phyloP scores from a whole-genome alignment of 306 rosid species.

The Pyrus communis region DNA sequence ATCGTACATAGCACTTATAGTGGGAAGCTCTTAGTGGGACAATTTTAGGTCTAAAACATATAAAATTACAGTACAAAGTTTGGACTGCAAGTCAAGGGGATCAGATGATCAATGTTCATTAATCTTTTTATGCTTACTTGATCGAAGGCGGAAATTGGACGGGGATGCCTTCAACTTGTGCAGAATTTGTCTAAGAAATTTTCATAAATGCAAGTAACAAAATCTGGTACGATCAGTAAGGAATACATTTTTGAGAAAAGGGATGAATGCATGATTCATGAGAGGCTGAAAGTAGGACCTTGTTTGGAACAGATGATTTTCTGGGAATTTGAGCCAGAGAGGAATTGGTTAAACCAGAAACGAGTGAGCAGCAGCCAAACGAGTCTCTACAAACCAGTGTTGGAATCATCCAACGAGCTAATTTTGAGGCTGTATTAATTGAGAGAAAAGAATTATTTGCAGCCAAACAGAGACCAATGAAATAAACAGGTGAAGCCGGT shows the following conservation, averaged over 20 bases:
- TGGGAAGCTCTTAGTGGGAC: not conserved
- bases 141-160: conserved; percentile 25
- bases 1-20: not conserved
- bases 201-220: not conserved
- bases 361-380: too few relatives aligned
- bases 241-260: not conserved
- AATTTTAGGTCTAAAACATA: not conserved
- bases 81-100: not conserved
- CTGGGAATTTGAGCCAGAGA: not conserved
- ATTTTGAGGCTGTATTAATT: conserved; percentile 36
- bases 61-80: too few relatives aligned
- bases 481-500: not conserved
- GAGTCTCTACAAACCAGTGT: conserved; percentile 12
- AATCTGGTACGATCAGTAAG: not conserved
- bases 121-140: conserved; percentile 29
- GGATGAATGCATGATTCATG: too few relatives aligned
- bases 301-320: conserved; percentile 16
- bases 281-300: conserved; percentile 29
- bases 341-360: too few relatives aligned
- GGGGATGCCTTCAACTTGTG: conserved; percentile 19
- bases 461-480: not conserved
- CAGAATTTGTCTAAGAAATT: conserved; percentile 23
- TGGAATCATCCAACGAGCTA: conserved; percentile 26
- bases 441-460: not conserved
- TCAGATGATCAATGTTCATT: too few relatives aligned